Evolutionary conservation across 129 eudicot genomes (phyloP), one percentile per base, ranked within the genome.

Genomic region (Dittrichia graveolens): DNA sequence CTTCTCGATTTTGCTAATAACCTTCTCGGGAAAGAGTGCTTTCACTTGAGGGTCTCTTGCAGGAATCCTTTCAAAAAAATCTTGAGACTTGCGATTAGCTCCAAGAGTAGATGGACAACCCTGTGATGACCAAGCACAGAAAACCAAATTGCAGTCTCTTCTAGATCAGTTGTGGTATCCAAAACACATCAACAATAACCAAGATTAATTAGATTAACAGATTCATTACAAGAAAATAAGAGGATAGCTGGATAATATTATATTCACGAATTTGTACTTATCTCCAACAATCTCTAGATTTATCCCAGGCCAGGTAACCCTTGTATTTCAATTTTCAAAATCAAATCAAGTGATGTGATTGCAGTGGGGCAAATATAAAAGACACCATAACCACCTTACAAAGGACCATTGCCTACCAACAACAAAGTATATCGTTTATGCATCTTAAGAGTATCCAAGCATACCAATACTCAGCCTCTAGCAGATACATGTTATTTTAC

Each of bases 101-200:
- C 97, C 97, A 75, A 92, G 97, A 11, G 97, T 92, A 62, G 96
- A 80, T 15, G 97, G 97, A 65, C 97, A 92, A 75, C 98, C 98
- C 98, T 93, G 47, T 61, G 77, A 79, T 37, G 35, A 75, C 19
- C 53, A 80, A 67, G 66, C 50, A 49, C 56, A 56, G 44, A 61
- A 55, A 74, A 61, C 50, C 67, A 34, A 66, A 56, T 43, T 54
- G 38, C 42, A 44, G 63, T 61, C 34, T 63, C 12, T 41, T 62
- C 7, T 9, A 18, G 3, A 49, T 40, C 49, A 49, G 55, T 50
- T 43, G 18, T 63, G 53, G 53, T 60, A 60, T 60, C 65, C 11
- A 4, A 11, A 65, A 18, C 41, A 18, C 41, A 65, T 19, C 16
- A 31, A 67, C 42, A 19, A 67, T 1, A 46, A 35, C 8, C 15